Conservation (phyloP, 192 early-diverging fungal species). For the Kappamyces sp. region DNA sequence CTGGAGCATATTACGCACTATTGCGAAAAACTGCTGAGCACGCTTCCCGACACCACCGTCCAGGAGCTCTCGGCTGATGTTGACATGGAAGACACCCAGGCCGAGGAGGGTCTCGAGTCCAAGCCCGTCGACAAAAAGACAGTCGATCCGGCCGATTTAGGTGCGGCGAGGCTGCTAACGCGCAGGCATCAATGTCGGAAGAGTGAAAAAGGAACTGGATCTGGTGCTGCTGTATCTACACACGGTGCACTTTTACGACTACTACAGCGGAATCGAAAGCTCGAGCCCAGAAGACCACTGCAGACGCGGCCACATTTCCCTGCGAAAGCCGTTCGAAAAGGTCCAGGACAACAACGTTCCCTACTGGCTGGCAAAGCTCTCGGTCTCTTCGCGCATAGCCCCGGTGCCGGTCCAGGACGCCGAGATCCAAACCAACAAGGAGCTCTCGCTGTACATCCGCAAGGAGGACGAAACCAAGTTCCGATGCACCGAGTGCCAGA, state of each 20-base stretch:
- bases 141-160: neutral
- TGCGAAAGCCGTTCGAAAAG: slow-evolving; percentile 27
- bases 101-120: slow-evolving; percentile 12
- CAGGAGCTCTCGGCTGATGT: slow-evolving; percentile 2
- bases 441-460: slow-evolving; percentile 40
- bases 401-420: slow-evolving; percentile 17
- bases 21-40: neutral
- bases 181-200: slow-evolving; percentile 8
- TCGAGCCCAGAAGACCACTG: slow-evolving; percentile 75
- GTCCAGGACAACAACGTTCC: slow-evolving; percentile 10
- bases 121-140: slow-evolving; percentile 18
- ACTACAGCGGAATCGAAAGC: slow-evolving; percentile 79
- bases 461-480: slow-evolving; percentile 78
- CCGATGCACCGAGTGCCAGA: slow-evolving; percentile 80
- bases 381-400: slow-evolving; percentile 1
- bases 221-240: slow-evolving; percentile 79
- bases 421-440: slow-evolving; percentile 40
- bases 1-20: neutral
- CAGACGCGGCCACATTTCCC: slow-evolving; percentile 61
- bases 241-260: slow-evolving; percentile 88
- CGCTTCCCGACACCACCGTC: slow-evolving; percentile 16
- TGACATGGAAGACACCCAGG: slow-evolving; percentile 11
- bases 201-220: slow-evolving; percentile 55
- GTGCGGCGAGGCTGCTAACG: neutral
- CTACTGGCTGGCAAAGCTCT: slow-evolving; percentile 33